Evolutionary conservation across 1,284 basidiomycete genomes (phyloP).

Genomic region (Tilletiopsis washingtonensis): DNA sequence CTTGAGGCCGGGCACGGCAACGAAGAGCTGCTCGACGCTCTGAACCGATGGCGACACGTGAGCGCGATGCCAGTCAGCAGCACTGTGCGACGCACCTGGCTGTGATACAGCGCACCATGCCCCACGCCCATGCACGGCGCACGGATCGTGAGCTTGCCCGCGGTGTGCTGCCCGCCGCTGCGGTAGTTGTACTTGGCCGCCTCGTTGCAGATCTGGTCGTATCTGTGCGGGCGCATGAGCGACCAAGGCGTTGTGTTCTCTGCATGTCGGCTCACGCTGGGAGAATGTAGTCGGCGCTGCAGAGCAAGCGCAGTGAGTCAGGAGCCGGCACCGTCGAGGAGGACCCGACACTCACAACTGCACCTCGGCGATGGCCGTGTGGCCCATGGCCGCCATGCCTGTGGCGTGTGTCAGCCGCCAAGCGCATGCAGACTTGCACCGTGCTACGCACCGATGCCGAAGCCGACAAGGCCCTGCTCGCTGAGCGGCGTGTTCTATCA

Average conservation of each 20-base stretch:
- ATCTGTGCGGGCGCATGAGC: no score
- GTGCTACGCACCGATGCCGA: conserved; percentile 87
- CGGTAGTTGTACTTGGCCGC: conserved; percentile 88
- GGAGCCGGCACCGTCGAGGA: no score
- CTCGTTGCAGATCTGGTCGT: conserved; percentile 75
- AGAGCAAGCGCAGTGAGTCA: no score
- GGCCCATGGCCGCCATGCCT: conserved; percentile 84
- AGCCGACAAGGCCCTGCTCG: conserved; percentile 77
- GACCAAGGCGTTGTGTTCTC: no score
- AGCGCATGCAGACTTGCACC: no score
- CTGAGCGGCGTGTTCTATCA: conserved; percentile 36
- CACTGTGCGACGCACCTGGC: conserved; percentile 88
- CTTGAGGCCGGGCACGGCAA: conserved; percentile 77
- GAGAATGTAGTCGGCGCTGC: conserved; percentile 44
- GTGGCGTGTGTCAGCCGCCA: no score
- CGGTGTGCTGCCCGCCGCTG: conserved; percentile 73
- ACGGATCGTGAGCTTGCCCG: conserved; percentile 76
- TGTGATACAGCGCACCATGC: conserved; percentile 74
- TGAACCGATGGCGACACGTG: no score
- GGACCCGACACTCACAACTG: no score
- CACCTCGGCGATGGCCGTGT: conserved; percentile 89
- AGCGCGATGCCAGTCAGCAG: conserved; percentile 60
- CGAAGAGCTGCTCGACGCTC: conserved; percentile 86
- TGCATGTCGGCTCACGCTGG: no score
- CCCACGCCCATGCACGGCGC: conserved; percentile 49